Percentiles rank a stretch among this genome's conserved stretches.
Evolutionary conservation across 352 stramenopile species (phyloP).

Genomic region (Peronosclerospora sorghi): DNA sequence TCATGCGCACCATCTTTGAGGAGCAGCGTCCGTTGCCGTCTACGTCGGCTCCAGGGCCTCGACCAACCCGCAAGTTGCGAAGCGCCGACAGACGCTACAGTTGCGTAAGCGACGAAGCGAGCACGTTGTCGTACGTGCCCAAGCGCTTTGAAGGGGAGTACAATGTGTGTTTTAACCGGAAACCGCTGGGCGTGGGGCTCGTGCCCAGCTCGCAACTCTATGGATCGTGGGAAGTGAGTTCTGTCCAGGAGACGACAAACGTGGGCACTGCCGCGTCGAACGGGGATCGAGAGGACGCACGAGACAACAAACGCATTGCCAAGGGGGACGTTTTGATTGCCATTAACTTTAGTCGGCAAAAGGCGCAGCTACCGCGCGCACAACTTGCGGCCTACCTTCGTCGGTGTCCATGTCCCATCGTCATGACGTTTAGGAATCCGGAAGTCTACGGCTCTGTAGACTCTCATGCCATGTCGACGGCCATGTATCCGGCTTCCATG

Average conservation of each 20-base stretch:
- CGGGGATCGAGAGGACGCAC: slow-evolving; percentile 3
- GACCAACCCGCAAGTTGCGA: too few species aligned
- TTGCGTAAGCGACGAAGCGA: slow-evolving; percentile 9
- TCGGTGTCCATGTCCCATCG: slow-evolving; percentile 30
- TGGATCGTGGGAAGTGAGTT: slow-evolving; percentile 66
- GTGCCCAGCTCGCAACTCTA: slow-evolving; percentile 75
- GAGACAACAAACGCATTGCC: slow-evolving; percentile 14
- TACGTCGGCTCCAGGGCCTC: not conserved
- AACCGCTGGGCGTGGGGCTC: slow-evolving; percentile 62
- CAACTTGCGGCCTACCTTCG: slow-evolving; percentile 33
- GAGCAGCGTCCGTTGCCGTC: slow-evolving; percentile 11
- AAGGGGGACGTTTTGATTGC: slow-evolving; percentile 57
- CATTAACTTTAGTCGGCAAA: slow-evolving; percentile 40
- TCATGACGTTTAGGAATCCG: slow-evolving; percentile 55
- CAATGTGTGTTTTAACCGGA: slow-evolving; percentile 49
- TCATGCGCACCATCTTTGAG: slow-evolving; percentile 32
- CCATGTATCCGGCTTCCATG: slow-evolving; percentile 59
- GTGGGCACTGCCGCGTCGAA: too few species aligned
- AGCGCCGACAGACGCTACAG: slow-evolving; percentile 4
- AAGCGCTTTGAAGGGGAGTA: slow-evolving; percentile 54
- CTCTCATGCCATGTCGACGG: slow-evolving; percentile 49
- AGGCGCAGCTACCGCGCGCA: slow-evolving; percentile 37
- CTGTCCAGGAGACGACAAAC: slow-evolving; percentile 18
- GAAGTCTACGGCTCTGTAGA: slow-evolving; percentile 47
- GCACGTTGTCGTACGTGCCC: slow-evolving; percentile 26